phyloP scores from a whole-genome alignment of 2,329 filamentous ascomycete genomes.

The Cladosporium velox region DNA sequence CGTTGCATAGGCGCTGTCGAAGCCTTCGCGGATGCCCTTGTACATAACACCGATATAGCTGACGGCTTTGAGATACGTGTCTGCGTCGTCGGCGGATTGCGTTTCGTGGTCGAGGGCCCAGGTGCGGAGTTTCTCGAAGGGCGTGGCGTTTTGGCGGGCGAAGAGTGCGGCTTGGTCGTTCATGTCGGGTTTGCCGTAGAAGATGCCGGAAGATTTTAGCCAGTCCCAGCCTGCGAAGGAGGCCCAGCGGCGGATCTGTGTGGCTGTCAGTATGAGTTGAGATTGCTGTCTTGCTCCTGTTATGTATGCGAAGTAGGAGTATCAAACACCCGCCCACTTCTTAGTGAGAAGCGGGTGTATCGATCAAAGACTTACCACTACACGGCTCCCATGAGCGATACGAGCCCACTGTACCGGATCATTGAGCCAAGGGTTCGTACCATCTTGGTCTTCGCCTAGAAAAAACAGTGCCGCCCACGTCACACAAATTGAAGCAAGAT shows the following conservation, averaged over 20 bases:
- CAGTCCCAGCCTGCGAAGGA: constrained; percentile 5
- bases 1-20: constrained; percentile 26
- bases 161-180: constrained; percentile 28
- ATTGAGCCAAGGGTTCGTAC: constrained; percentile 24
- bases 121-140: constrained; percentile 29
- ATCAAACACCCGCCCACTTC: not conserved
- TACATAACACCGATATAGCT: constrained; percentile 30
- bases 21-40: constrained; percentile 27
- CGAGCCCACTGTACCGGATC: constrained; percentile 31
- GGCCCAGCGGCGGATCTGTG: constrained; percentile 10
- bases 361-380: not conserved
- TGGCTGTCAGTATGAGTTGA: not conserved
- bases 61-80: constrained; percentile 27
- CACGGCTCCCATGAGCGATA: constrained; percentile 28
- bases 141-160: constrained; percentile 27
- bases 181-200: constrained; percentile 28
- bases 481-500: constrained; percentile 29
- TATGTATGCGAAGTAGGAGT: not conserved
- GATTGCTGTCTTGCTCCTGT: not conserved
- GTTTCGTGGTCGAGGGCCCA: constrained; percentile 29
- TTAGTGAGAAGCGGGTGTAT: not conserved
- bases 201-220: constrained; percentile 22
- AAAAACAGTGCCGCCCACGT: constrained; percentile 31
- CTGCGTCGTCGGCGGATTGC: constrained; percentile 25
- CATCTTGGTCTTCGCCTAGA: constrained; percentile 27